Evolutionary conservation across 1,284 basidiomycete genomes (phyloP).

Genomic region (Quambalaria eucalypti): DNA sequence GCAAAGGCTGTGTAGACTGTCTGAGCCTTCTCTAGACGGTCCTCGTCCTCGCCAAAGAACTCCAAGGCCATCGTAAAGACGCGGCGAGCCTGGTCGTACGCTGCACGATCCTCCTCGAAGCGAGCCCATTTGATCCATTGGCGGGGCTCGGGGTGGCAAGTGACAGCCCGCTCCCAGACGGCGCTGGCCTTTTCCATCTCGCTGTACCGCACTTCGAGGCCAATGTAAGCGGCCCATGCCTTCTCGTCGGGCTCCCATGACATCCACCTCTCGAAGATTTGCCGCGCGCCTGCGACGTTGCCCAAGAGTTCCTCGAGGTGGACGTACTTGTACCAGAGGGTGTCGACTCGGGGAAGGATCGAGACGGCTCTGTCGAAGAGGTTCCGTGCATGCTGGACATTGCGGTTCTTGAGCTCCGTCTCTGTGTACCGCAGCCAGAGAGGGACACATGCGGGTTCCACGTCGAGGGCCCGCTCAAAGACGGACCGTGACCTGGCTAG

Average conservation of each 20-base stretch:
- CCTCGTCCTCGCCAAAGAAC: conserved; percentile 94
- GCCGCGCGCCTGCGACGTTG: conserved; percentile 86
- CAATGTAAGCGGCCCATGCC: conserved; percentile 98
- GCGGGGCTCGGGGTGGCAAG: conserved; percentile 80
- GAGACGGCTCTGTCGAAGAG: conserved; percentile 94
- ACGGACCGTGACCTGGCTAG: conserved; percentile 63
- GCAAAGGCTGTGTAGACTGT: conserved; percentile 92
- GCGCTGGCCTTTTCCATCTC: conserved; percentile 83
- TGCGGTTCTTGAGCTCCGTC: conserved; percentile 92
- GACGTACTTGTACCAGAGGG: conserved; percentile 90
- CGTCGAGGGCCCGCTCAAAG: conserved; percentile 91
- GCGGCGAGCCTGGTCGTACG: conserved; percentile 74
- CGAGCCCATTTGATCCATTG: conserved; percentile 96
- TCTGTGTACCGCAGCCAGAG: conserved; percentile 96
- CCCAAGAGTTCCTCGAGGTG: conserved; percentile 94
- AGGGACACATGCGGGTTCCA: conserved; percentile 77
- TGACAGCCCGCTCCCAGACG: conserved; percentile 91
- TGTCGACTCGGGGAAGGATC: conserved; percentile 82
- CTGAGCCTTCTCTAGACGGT: conserved; percentile 93
- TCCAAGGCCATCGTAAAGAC: conserved; percentile 94
- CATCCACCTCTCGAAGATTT: conserved; percentile 99
- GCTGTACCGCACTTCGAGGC: conserved; percentile 80
- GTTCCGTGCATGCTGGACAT: conserved; percentile 92
- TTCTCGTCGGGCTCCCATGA: conserved; percentile 99
- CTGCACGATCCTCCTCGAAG: conserved; percentile 84